phyloP scores from a whole-genome alignment of 2,329 filamentous ascomycete genomes.

The Chrysosporium keratinophilum region DNA sequence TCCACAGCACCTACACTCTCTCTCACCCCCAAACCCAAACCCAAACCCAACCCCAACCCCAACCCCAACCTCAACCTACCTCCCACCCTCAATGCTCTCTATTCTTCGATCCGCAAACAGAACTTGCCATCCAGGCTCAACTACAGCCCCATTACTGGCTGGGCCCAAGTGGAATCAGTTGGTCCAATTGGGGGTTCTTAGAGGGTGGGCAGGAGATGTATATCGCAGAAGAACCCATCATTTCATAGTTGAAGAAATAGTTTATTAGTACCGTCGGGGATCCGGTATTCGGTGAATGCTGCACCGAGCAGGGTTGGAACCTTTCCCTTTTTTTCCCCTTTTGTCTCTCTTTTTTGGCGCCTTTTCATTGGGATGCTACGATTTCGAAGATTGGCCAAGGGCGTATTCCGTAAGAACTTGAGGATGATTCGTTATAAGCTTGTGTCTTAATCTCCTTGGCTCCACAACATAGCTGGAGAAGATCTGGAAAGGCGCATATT shows the following conservation, averaged over 20 bases:
- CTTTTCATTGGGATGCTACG: no score
- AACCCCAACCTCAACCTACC: conserved; percentile 11
- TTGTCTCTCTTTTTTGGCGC: no score
- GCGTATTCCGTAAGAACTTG: no score
- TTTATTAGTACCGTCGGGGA: no score
- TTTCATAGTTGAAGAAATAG: no score
- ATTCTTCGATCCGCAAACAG: neutral
- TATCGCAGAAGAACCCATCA: neutral
- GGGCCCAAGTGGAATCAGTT: conserved; percentile 16
- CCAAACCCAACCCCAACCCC: conserved; percentile 15
- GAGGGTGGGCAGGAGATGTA: neutral
- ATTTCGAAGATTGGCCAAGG: no score
- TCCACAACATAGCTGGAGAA: neutral
- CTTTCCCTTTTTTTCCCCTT: no score
- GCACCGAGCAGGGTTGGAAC: no score
- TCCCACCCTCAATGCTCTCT: neutral
- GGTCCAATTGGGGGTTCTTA: conserved; percentile 12
- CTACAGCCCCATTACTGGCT: conserved; percentile 29
- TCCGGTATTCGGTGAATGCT: no score
- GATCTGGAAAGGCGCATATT: neutral
- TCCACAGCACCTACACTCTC: conserved; percentile 9
- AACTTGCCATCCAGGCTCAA: conserved; percentile 18
- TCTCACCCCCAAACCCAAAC: conserved; percentile 13
- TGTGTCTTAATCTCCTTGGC: no score
- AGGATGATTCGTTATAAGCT: no score